phyloP scores from a whole-genome alignment of 257 asterid species.

The Salvia splendens region DNA sequence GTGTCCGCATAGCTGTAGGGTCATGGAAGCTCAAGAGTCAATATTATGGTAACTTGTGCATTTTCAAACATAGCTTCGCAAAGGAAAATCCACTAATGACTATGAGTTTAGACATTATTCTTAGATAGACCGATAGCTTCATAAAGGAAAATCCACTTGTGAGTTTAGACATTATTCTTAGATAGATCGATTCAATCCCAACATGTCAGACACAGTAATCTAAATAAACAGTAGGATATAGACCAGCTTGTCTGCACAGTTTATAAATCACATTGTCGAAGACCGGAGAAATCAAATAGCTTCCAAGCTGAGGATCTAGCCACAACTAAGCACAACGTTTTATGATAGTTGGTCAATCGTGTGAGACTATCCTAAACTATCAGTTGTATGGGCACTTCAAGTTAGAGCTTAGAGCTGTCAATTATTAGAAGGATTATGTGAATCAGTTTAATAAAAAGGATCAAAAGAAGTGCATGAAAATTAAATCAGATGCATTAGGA shows the following conservation, averaged over 20 bases:
- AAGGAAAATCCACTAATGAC: background rate
- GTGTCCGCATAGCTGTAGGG: background rate
- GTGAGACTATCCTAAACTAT: background rate
- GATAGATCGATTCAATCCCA: slow-evolving; percentile 1
- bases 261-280: background rate
- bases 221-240: background rate
- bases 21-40: background rate
- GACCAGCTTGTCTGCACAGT: background rate
- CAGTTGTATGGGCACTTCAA: slow-evolving; percentile 1
- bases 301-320: background rate
- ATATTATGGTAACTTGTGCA: background rate
- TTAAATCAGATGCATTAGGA: background rate
- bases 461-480: background rate
- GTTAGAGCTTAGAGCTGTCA: background rate
- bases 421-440: background rate
- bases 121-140: background rate
- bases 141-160: background rate
- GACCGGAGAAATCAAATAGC: background rate
- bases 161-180: background rate
- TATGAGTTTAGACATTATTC: background rate
- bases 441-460: background rate
- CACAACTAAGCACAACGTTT: background rate
- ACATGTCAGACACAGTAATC: background rate
- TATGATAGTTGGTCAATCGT: background rate
- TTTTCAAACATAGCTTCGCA: no score